Conservation (phyloP, 768 basidiomycete genomes). For the Mycena indigotica region DNA sequence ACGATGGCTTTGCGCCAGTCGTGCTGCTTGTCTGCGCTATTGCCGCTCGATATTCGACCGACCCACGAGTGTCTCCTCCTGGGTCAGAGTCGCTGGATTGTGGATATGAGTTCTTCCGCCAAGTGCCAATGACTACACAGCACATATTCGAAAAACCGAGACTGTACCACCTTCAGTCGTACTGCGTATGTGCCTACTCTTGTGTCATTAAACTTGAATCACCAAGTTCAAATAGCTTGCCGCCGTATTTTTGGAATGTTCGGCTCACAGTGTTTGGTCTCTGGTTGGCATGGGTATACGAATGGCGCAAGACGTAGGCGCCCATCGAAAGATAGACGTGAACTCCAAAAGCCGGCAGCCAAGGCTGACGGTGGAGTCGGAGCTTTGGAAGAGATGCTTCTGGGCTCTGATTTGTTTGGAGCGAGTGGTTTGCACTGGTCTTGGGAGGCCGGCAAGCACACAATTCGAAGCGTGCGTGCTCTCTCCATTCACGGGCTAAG, state of each 20-base stretch:
- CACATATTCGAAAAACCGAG: neutral
- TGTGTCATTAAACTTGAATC: neutral
- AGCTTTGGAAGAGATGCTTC: constrained; percentile 51
- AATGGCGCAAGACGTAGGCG: constrained; percentile 47
- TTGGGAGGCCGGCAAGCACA: constrained; percentile 54
- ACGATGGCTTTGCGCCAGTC: constrained; percentile 42
- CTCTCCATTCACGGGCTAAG: no score
- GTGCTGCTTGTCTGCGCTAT: constrained; percentile 33
- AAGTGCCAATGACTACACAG: neutral
- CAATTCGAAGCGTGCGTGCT: constrained; percentile 52
- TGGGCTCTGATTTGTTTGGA: constrained; percentile 35
- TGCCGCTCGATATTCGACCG: constrained; percentile 44
- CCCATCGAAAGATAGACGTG: constrained; percentile 18
- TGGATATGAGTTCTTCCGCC: neutral
- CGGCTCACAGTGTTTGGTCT: constrained; percentile 46
- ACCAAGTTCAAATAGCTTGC: constrained; percentile 28
- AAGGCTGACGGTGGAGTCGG: constrained; percentile 37
- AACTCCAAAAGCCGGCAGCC: constrained; percentile 12
- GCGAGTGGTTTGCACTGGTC: constrained; percentile 31
- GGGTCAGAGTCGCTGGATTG: constrained; percentile 2
- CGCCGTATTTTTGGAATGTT: constrained; percentile 34
- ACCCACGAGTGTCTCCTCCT: constrained; percentile 42
- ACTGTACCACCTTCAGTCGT: neutral
- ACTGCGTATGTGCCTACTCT: neutral
- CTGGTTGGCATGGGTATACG: constrained; percentile 51